Base-by-base conservation (phyloP, 129 eudicot species). In the Pittosporum tobira region DNA sequence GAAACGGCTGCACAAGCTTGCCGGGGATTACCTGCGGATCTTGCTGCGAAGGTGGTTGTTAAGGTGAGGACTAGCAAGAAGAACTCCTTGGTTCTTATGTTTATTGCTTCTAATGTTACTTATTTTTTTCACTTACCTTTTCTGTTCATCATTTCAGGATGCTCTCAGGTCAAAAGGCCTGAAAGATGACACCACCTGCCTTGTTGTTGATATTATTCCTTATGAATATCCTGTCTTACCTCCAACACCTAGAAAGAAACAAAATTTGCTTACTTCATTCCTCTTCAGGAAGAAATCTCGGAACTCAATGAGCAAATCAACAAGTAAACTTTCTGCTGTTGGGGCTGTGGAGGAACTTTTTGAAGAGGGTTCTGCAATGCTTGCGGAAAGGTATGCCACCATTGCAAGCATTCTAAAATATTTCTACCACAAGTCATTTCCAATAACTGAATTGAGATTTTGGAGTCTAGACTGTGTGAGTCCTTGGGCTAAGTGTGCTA, bases 341-440 rank as follows among this genome's bases (percentile, higher is more conserved):
- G 98, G 98, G 66, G 81, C 75, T 56, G 99, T 91, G 46, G 94
- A 91, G 79, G 99, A 91, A 76, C 58, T 91, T 64, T 91, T 91
- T 75, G 99, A 91, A 77, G 99, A 91, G 64, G 99, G 99, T 60
- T 91, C 99, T 76, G 99, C 99, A 11, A 72, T 91, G 85, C 94
- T 91, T 66, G 88, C 90, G 5, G 99, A 91, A 72, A 87, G 99
- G 99, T 91, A 68, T 25, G 25, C 19, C n/a, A 10, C 16, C 23
- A 28, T 53, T 50, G 22, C 13, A 48, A n/a, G 48, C 18, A 37
- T 20, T 13, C 11, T 59, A 1, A 23, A 15, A 28, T 46, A 24
- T 29, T 28, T 30, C 14, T n/a, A n/a, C n/a, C n/a, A n/a, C n/a
- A n/a, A n/a, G n/a, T n/a, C n/a, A n/a, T n/a, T n/a, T n/a, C n/a